Percentiles rank a stretch among this genome's conserved stretches.
Conservation (phyloP, 1,284 basidiomycete species). For the Hemileccinum hortonii region DNA sequence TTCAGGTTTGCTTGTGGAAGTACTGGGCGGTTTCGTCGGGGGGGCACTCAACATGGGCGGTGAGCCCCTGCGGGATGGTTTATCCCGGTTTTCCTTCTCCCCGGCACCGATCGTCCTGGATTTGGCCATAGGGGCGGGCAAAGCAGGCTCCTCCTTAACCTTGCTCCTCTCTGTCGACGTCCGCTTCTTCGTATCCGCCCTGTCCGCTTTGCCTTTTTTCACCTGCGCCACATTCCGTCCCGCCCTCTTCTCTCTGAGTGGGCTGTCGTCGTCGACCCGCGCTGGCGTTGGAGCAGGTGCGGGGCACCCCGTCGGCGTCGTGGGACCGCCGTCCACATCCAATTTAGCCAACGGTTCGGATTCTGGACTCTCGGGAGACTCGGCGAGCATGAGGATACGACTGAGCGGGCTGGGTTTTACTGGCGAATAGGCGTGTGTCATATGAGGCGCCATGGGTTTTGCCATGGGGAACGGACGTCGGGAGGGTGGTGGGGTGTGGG, state of each 20-base stretch:
- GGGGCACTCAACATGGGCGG: conserved; percentile 11
- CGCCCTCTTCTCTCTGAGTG: conserved; percentile 46
- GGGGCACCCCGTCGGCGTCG: conserved; percentile 6
- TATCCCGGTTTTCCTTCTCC: conserved; percentile 36
- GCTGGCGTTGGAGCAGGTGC: not conserved
- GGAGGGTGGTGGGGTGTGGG: conserved; percentile 30
- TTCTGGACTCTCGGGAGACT: conserved; percentile 54
- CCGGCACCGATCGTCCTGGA: conserved; percentile 27
- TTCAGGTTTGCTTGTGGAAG: conserved; percentile 18
- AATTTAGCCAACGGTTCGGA: conserved; percentile 1
- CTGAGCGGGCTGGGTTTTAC: conserved; percentile 73
- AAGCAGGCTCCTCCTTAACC: conserved; percentile 24
- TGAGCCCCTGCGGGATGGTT: conserved; percentile 23
- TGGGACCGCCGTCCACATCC: not conserved
- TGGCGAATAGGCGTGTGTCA: conserved; percentile 78
- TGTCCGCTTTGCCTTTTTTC: conserved; percentile 21
- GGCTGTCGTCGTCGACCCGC: conserved; percentile 30
- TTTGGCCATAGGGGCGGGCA: conserved; percentile 14
- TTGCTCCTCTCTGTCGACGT: conserved; percentile 46
- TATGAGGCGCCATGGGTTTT: conserved; percentile 62
- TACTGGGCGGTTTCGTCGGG: conserved; percentile 18
- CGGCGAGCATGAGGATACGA: conserved; percentile 65
- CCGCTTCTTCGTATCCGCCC: conserved; percentile 29
- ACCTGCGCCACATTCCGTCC: conserved; percentile 23
- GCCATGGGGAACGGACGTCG: conserved; percentile 61